Percentiles rank a stretch among this genome's conserved stretches.
phyloP scores from a whole-genome alignment of 805 yeast genomes.

The Tetrapisispora nanseiensis region DNA sequence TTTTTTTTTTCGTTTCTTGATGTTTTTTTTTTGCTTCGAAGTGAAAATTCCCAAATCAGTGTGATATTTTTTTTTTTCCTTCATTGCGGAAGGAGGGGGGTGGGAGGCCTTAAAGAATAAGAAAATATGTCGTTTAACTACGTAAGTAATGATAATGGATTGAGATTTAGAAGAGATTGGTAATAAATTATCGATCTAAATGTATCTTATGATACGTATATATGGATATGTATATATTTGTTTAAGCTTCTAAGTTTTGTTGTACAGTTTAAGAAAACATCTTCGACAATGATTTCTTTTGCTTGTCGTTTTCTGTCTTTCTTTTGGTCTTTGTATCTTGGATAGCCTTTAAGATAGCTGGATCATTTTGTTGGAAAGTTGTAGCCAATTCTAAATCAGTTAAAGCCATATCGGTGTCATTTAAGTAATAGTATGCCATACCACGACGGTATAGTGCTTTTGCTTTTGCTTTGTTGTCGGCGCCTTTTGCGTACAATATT shows the following conservation, averaged over 20 bases:
- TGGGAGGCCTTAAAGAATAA: not conserved
- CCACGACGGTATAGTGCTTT: constrained; percentile 87
- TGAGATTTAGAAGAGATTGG: too few relatives aligned
- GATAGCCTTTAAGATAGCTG: constrained; percentile 58
- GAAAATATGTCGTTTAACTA: not conserved
- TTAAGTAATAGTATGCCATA: constrained; percentile 50
- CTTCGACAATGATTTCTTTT: constrained; percentile 65
- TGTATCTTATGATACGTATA: too few relatives aligned
- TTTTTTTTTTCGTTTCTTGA: too few relatives aligned
- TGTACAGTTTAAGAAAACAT: constrained; percentile 34
- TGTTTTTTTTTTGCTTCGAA: not conserved
- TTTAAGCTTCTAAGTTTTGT: too few relatives aligned
- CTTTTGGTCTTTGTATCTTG: constrained; percentile 44
- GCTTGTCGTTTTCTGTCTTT: constrained; percentile 50
- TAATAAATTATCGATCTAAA: too few relatives aligned
- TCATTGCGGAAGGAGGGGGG: not conserved
- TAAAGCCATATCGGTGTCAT: constrained; percentile 64
- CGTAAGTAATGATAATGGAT: not conserved
- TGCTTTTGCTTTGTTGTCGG: constrained; percentile 60
- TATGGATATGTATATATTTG: not conserved
- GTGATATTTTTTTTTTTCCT: too few relatives aligned
- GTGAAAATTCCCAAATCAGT: not conserved
- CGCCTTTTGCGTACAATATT: constrained; percentile 50
- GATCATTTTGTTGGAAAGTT: constrained; percentile 56
- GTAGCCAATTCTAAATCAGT: constrained; percentile 57